phyloP scores from a whole-genome alignment of 2,329 filamentous ascomycete genomes.

The Colletotrichum limetticola region DNA sequence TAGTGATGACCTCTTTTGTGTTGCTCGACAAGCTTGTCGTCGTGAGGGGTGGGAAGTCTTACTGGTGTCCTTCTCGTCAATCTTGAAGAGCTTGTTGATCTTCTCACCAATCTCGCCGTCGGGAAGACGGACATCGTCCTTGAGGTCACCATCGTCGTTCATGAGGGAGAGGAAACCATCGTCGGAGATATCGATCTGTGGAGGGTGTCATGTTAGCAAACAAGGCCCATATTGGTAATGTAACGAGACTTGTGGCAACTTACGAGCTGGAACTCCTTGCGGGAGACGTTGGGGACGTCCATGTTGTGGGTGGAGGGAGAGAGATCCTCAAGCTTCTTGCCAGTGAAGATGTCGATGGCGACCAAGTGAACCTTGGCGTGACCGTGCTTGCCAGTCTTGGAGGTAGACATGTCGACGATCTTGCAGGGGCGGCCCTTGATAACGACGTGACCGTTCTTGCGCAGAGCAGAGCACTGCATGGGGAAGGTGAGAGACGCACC shows the following conservation, averaged over 20 bases:
- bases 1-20: constrained; percentile 16
- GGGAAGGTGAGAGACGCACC: constrained; percentile 94
- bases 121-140: constrained; percentile 95
- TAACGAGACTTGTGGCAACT: constrained; percentile 53
- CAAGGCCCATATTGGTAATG: constrained; percentile 1
- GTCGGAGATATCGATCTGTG: constrained; percentile 88
- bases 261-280: constrained; percentile 94
- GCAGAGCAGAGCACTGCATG: constrained; percentile 99
- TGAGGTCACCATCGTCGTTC: constrained; percentile 84
- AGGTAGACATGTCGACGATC: constrained; percentile 99
- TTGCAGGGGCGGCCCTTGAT: constrained; percentile 99
- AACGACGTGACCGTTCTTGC: constrained; percentile 98
- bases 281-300: constrained; percentile 94
- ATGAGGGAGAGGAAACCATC: constrained; percentile 96
- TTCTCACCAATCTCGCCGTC: constrained; percentile 89
- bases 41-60: constrained; percentile 56
- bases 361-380: constrained; percentile 99
- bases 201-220: constrained; percentile 10
- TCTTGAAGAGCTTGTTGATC: constrained; percentile 82
- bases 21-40: neutral
- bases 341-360: constrained; percentile 98
- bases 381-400: constrained; percentile 99
- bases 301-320: constrained; percentile 98
- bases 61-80: constrained; percentile 95
- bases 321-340: constrained; percentile 99